Evolutionary conservation across 192 early-diverging fungal species (phyloP), one percentile per base, ranked within the genome.

Genomic region (Entomortierella lignicola): DNA sequence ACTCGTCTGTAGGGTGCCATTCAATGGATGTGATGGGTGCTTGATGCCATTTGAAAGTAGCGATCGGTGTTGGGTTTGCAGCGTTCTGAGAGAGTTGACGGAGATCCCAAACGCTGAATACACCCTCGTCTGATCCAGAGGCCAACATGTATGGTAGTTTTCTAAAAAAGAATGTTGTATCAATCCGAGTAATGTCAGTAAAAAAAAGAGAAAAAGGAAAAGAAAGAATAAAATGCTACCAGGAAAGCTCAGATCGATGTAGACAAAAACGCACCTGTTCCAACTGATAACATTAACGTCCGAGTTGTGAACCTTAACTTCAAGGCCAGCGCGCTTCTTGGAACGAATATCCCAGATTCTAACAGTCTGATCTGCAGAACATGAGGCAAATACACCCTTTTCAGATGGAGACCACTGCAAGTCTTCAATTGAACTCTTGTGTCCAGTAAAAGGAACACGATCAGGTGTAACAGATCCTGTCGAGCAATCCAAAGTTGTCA

Each of bases 211-310:
- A 15, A 11, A 1, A 51, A 20, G 44, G 27, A 4, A n/a, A 53
- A 18, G 5, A 7, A 43, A 59, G 17, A 21, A 39, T 13, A 30
- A 13, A 26, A 60, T 23, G 42, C 26, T n/a, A n/a, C n/a, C n/a
- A n/a, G n/a, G n/a, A n/a, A n/a, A n/a, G n/a, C n/a, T n/a, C n/a
- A n/a, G n/a, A n/a, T n/a, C n/a, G n/a, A n/a, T n/a, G n/a, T n/a
- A n/a, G n/a, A n/a, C n/a, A n/a, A 52, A 64, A 59, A 53, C 31
- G 7, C 63, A 91, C 91, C 84, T 87, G 83, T 97, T 97, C 98
- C 98, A 99, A 60, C 89, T 91, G 58, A 99, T 97, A 23, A 98
- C 98, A 79, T 99, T 99, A 62, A 99, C 92, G 60, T 99, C 98
- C 41, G 87, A 85, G 63, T 90, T 87, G 71, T 95, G 94, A 37